Base-by-base conservation (phyloP, 2,329 filamentous ascomycete genomes). In the Beauveria sp. region DNA sequence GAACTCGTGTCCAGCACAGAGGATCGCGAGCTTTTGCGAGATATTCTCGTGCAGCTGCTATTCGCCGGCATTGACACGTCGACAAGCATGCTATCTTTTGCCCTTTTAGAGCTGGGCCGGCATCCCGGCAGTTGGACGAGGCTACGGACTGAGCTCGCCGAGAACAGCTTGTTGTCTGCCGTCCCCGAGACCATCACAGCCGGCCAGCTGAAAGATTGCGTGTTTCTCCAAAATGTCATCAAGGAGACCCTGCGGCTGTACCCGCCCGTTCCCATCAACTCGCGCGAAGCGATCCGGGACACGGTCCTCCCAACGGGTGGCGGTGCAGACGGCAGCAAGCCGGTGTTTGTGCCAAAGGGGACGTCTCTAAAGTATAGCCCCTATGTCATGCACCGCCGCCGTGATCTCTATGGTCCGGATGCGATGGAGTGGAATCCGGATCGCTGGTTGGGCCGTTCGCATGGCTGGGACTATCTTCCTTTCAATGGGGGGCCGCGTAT, bases 401-500 rank as follows among this genome's bases (percentile, higher is more conserved):
- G 22, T 22, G 70, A 72, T 47, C 55, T 72, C 9, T 72, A 69
- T 22, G 69, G 70, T 9, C 63, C 63, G 18, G 56, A 71, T 40
- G 67, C 69, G 26, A 64, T 63, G 3, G 43, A 68, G 3, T 72
- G 70, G 61, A 66, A 64, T 10, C 70, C 70, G 1, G 69, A 71
- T 10, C 62, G 70, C n/a, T 72, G 70, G 70, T 66, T 68, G 9
- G 64, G 52, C 64, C 67, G 70, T 65, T 66, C 37, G 64, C 69
- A 6, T 64, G 67, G 66, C 52, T 76, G 72, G 72, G 72, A 71
- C 18, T 75, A 71, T 55, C 63, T 75, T 2, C 72, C 72, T 6
- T 76, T 75, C 63, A 76, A 75, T 63, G 73, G 73, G 1, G 73
- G 72, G 2, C 73, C 74, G 22, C 68, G 74, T 54, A 72, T 71